These are phyloP conservation scores for Rhododendron kiyosumense DNA, from an alignment of 148 eudicot species.

Conservation along the genomic window DNA sequence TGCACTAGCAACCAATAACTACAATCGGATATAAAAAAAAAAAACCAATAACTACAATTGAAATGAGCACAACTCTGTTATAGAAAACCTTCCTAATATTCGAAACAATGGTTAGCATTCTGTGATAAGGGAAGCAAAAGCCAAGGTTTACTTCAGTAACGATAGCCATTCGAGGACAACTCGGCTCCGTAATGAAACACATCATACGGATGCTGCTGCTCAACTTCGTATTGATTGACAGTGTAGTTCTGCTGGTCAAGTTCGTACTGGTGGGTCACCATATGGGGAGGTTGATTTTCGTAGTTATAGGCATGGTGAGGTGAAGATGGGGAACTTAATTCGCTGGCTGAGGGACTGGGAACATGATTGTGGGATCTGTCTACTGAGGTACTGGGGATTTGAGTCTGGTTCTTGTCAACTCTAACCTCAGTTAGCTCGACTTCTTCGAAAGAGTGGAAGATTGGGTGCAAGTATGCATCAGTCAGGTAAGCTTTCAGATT, in stretches of 20 bases:
- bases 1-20: background rate
- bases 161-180: slow-evolving; percentile 23
- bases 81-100: background rate
- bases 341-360: slow-evolving; percentile 25
- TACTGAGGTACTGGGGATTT: slow-evolving; percentile 20
- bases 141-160: slow-evolving; percentile 13
- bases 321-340: slow-evolving; percentile 31
- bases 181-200: slow-evolving; percentile 28
- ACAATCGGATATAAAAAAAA: background rate
- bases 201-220: slow-evolving; percentile 27
- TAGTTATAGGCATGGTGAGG: slow-evolving; percentile 25
- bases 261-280: slow-evolving; percentile 33
- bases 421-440: slow-evolving; percentile 60
- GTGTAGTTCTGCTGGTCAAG: background rate
- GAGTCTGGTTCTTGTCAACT: slow-evolving; percentile 42
- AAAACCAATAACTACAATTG: background rate
- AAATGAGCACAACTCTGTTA: background rate
- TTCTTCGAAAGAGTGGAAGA: slow-evolving; percentile 74
- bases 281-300: slow-evolving; percentile 35
- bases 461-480: slow-evolving; percentile 90
- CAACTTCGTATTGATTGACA: slow-evolving; percentile 16
- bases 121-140: background rate
- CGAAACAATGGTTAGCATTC: slow-evolving; percentile 8
- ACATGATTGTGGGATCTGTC: slow-evolving; percentile 11
- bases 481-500: slow-evolving; percentile 56